Evolutionary conservation across 140 eudicot genomes (phyloP), one percentile per base, ranked within the genome.

Genomic region (Senecio squalidus): DNA sequence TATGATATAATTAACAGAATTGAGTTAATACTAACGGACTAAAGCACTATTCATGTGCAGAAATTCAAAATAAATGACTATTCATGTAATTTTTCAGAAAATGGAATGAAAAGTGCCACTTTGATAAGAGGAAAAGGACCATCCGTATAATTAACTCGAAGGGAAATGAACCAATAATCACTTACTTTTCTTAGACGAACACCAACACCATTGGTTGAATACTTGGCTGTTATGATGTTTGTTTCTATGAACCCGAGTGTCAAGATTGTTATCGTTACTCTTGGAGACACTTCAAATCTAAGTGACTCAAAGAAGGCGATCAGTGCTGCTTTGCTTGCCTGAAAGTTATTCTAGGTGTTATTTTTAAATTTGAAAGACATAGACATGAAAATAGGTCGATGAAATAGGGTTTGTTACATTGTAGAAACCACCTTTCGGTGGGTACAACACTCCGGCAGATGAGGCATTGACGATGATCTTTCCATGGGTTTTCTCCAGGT

Each of bases 281-380:
- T 46, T 5, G 79, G 60, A 16, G 66, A 65, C 13, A 80, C 71
- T 60, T 80, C 86, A 11, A 57, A 45, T 58, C 82, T 67, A 28
- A 80, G 73, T 1, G 86, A 47, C 40, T 80, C 77, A 40, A 48
- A 80, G 65, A 75, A 80, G 65, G 76, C 60, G 25, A 55, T 36
- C 56, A 74, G 4, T 65, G 85, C 81, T 23, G 81, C 81, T 68
- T 79, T 79, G 43, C 81, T 74, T 61, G 85, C 82, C 85, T 79
- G 75, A 59, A 26, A 60, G 13, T 22, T 29, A 28, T 34, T 13
- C 17, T 3, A n/a, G n/a, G n/a, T n/a, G n/a, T n/a, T n/a, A n/a
- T n/a, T n/a, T n/a, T n/a, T n/a, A n/a, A n/a, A n/a, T n/a, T n/a
- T n/a, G n/a, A 26, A 3, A 27, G 6, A 26, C 22, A 26, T 4